phyloP scores from a whole-genome alignment of 2,329 filamentous ascomycete species.

The Colletotrichum eleusines region DNA sequence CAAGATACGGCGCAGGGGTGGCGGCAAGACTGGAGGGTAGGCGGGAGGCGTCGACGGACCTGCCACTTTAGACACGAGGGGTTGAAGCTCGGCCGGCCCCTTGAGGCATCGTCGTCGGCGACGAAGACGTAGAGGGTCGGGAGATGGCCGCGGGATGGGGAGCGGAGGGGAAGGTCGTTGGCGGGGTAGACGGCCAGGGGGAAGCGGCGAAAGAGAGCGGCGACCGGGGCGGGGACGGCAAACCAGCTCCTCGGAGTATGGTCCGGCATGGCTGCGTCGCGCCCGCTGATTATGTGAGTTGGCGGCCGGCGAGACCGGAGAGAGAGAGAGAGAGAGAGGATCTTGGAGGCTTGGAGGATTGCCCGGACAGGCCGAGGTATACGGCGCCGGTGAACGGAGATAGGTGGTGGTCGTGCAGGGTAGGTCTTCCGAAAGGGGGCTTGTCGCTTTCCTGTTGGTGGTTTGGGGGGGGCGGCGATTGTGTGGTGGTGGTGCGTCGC shows the following conservation, averaged over 20 bases:
- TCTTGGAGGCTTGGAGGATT: neutral
- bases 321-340: neutral
- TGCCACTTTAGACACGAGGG: constrained; percentile 97
- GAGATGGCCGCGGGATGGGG: constrained; percentile 56
- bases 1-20: neutral
- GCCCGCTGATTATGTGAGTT: constrained; percentile 11
- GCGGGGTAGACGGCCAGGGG: constrained; percentile 81
- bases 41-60: constrained; percentile 64
- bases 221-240: constrained; percentile 79
- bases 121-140: constrained; percentile 83
- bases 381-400: neutral
- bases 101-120: constrained; percentile 69
- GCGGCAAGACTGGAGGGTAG: constrained; percentile 6
- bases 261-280: constrained; percentile 37
- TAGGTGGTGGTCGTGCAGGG: neutral
- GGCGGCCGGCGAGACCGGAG: constrained; percentile 19
- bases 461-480: neutral
- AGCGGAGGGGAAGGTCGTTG: constrained; percentile 78
- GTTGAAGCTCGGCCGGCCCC: constrained; percentile 83
- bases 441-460: neutral
- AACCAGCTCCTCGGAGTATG: constrained; percentile 55
- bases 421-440: neutral
- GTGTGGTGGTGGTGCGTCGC: neutral
- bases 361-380: neutral
- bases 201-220: constrained; percentile 85